These are phyloP conservation scores for Clonostachys rhizophaga DNA, from an alignment of 2,329 filamentous ascomycete species.

Conservation along the genomic window DNA sequence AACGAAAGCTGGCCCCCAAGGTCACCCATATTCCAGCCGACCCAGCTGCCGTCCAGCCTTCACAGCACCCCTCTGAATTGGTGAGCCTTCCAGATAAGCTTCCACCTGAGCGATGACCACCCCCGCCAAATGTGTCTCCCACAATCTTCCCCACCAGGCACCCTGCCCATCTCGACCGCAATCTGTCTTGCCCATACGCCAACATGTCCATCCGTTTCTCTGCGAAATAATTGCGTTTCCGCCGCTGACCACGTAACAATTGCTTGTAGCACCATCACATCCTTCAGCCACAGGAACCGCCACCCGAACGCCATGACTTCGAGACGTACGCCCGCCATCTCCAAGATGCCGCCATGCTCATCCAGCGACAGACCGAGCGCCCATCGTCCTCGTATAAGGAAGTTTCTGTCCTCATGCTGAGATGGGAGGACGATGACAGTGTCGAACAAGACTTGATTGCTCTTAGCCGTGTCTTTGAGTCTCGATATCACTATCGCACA, in stretches of 20 bases:
- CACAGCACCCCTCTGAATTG: conserved; percentile 24
- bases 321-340: conserved; percentile 63
- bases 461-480: conserved; percentile 53
- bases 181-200: background rate
- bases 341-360: conserved; percentile 64
- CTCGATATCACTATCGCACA: conserved; percentile 56
- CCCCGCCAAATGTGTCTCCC: background rate
- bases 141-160: background rate
- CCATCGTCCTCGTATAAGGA: conserved; percentile 46
- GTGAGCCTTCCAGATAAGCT: conserved; percentile 7
- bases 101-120: background rate
- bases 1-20: conserved; percentile 38
- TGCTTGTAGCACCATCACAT: conserved; percentile 15
- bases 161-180: conserved; percentile 11
- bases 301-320: conserved; percentile 54
- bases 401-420: conserved; percentile 55
- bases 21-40: conserved; percentile 16
- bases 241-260: background rate
- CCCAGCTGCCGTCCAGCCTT: conserved; percentile 2
- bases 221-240: too few species aligned
- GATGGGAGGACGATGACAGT: conserved; percentile 57
- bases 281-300: conserved; percentile 30
- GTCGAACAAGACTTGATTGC: conserved; percentile 47
- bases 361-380: conserved; percentile 55
- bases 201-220: too few species aligned